A percentile compares a stretch with the other conserved stretches of the same genome.
phyloP scores from a whole-genome alignment of 805 yeast species.

The Jamesozyma spencerorum region DNA sequence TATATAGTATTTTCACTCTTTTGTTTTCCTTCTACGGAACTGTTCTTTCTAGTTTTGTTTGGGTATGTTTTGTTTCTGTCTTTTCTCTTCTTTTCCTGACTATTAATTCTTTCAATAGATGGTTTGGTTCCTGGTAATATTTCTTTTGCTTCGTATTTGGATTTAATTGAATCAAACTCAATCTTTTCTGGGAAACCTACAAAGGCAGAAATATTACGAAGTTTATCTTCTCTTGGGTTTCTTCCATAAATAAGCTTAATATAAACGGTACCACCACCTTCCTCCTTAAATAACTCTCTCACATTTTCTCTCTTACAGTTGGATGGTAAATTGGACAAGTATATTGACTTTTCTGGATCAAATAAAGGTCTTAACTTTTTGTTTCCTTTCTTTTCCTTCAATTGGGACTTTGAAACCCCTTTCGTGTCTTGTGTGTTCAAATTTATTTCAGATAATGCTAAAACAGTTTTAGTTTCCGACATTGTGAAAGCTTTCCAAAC shows the following conservation, averaged over 20 bases:
- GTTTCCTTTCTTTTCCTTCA: background rate
- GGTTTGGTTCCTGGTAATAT: conserved; percentile 18
- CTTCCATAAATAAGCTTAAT: conserved; percentile 18
- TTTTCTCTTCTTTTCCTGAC: conserved; percentile 1
- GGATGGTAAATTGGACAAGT: conserved; percentile 18
- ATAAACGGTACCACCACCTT: conserved; percentile 15
- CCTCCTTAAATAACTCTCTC: conserved; percentile 15
- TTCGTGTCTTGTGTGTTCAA: background rate
- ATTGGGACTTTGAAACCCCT: background rate
- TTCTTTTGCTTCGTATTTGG: conserved; percentile 17
- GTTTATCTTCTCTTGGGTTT: conserved; percentile 10
- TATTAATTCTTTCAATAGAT: conserved; percentile 12
- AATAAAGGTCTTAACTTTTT: background rate
- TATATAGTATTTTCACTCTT: conserved; percentile 43
- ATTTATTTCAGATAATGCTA: background rate
- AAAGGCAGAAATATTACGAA: conserved; percentile 20
- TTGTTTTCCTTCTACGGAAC: conserved; percentile 28
- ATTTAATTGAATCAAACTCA: conserved; percentile 20
- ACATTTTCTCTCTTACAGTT: conserved; percentile 18
- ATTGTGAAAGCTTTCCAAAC: background rate
- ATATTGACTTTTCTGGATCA: conserved; percentile 21
- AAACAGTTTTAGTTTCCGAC: background rate
- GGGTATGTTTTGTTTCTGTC: background rate
- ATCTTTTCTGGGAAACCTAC: conserved; percentile 22
- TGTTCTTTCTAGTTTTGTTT: conserved; percentile 16